Evolutionary conservation across 2,329 filamentous ascomycete genomes (phyloP).

Genomic region (Fusarium hainanense): DNA sequence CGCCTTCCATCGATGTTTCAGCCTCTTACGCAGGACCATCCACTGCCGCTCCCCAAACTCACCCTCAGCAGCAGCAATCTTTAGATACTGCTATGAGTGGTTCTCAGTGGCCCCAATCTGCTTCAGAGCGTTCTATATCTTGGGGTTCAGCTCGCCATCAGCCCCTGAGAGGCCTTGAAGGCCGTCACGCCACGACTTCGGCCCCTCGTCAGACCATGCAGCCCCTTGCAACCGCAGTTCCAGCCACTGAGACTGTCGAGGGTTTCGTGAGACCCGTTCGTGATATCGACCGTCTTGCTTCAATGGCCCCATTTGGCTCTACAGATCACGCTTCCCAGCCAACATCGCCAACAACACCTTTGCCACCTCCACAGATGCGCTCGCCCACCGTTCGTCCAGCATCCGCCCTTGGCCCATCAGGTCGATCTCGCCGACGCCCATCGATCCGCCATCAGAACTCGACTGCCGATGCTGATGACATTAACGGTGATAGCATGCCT

Average conservation of each 20-base stretch:
- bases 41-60: slow-evolving; percentile 41
- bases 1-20: slow-evolving; percentile 73
- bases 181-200: slow-evolving; percentile 60
- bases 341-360: slow-evolving; percentile 87
- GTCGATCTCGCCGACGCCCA: slow-evolving; percentile 75
- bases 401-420: slow-evolving; percentile 63
- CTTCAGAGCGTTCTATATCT: slow-evolving; percentile 40
- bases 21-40: slow-evolving; percentile 55
- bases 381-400: slow-evolving; percentile 66
- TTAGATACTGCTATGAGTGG: slow-evolving; percentile 41
- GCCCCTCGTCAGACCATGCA: slow-evolving; percentile 64
- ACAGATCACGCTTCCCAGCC: slow-evolving; percentile 85
- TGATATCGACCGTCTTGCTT: slow-evolving; percentile 84
- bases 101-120: slow-evolving; percentile 39
- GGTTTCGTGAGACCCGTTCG: slow-evolving; percentile 83
- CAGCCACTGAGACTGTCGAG: slow-evolving; percentile 75
- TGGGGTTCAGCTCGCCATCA: slow-evolving; percentile 57
- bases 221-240: slow-evolving; percentile 73
- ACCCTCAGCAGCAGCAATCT: slow-evolving; percentile 36
- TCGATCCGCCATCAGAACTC: slow-evolving; percentile 92
- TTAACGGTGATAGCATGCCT: slow-evolving; percentile 82
- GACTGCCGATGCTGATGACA: slow-evolving; percentile 88
- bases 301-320: slow-evolving; percentile 78
- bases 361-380: slow-evolving; percentile 71
- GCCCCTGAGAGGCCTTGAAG: slow-evolving; percentile 64